These are phyloP conservation scores for Xylariomycetidae sp. DNA, from an alignment of 2,329 filamentous ascomycete genomes.

Conservation along the genomic window DNA sequence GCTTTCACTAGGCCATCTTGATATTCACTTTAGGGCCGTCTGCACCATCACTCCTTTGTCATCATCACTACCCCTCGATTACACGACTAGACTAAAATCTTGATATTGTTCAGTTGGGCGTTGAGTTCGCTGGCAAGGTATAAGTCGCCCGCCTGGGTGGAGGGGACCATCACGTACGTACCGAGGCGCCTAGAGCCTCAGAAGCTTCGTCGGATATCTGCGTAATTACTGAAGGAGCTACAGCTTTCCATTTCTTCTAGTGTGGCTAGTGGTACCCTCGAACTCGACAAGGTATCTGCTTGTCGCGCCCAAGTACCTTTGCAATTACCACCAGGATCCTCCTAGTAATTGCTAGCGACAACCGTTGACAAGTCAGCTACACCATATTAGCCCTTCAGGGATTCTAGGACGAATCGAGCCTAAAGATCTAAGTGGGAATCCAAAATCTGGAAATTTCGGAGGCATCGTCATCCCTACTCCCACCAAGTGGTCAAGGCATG, in stretches of 20 bases:
- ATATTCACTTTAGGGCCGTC: too few relatives aligned
- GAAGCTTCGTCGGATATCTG: too few relatives aligned
- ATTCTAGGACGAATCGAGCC: constrained; percentile 17
- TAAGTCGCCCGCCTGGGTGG: too few relatives aligned
- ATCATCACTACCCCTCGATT: too few relatives aligned
- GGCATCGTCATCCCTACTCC: constrained; percentile 24
- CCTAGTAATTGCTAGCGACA: constrained; percentile 30
- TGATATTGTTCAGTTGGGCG: too few relatives aligned
- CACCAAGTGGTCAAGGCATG: constrained; percentile 17
- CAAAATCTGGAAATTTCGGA: constrained; percentile 22
- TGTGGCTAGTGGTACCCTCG: constrained; percentile 35
- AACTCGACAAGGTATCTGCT: constrained; percentile 36
- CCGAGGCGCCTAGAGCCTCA: too few relatives aligned
- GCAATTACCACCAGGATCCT: constrained; percentile 35
- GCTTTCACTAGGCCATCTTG: too few relatives aligned
- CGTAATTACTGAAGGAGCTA: constrained; percentile 8
- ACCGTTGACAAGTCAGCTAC: constrained; percentile 26
- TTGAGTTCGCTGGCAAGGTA: too few relatives aligned
- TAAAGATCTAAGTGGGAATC: constrained; percentile 17
- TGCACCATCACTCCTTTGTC: too few relatives aligned
- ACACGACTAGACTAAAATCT: too few relatives aligned
- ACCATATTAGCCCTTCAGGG: constrained; percentile 20
- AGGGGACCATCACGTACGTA: too few relatives aligned
- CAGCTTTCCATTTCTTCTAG: constrained; percentile 27
- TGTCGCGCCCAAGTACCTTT: constrained; percentile 35